Conservation (phyloP, 2,329 filamentous ascomycete genomes). For the Paecilomyces sp. region DNA sequence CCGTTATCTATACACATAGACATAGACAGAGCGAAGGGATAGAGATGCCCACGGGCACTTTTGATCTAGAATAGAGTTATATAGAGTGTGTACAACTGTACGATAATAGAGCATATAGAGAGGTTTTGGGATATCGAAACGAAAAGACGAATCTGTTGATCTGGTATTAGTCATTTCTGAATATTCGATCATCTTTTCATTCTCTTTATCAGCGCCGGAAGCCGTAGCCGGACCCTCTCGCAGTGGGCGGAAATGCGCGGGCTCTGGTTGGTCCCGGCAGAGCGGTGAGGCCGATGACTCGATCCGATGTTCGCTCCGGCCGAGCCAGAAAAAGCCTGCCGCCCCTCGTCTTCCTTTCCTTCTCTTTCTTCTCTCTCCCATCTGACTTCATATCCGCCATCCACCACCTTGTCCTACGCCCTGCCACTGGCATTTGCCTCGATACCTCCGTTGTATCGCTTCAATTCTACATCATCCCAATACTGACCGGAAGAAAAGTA, state of each 20-base stretch:
- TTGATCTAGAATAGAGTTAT: no score
- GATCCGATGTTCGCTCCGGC: not conserved
- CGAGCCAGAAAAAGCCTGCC: not conserved
- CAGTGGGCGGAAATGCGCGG: not conserved
- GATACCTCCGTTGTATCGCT: not conserved
- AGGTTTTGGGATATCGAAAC: no score
- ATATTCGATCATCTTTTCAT: not conserved
- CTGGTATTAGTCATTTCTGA: no score
- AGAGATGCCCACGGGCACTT: no score
- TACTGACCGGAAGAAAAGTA: constrained; percentile 27
- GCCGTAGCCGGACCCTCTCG: not conserved
- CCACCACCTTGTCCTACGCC: constrained; percentile 6
- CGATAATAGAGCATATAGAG: no score
- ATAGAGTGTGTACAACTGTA: no score
- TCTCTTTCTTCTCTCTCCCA: constrained; percentile 5
- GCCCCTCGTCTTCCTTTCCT: constrained; percentile 5
- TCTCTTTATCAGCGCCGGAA: not conserved
- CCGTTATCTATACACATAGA: no score
- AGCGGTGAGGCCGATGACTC: not conserved
- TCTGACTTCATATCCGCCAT: constrained; percentile 20
- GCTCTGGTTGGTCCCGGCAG: not conserved
- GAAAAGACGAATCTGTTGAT: no score
- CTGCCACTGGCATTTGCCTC: not conserved
- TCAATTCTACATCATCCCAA: constrained; percentile 5
- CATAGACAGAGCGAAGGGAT: no score